These are phyloP conservation scores for Globisporangium parvum DNA, from an alignment of 352 stramenopile genomes.

Conservation along the genomic window DNA sequence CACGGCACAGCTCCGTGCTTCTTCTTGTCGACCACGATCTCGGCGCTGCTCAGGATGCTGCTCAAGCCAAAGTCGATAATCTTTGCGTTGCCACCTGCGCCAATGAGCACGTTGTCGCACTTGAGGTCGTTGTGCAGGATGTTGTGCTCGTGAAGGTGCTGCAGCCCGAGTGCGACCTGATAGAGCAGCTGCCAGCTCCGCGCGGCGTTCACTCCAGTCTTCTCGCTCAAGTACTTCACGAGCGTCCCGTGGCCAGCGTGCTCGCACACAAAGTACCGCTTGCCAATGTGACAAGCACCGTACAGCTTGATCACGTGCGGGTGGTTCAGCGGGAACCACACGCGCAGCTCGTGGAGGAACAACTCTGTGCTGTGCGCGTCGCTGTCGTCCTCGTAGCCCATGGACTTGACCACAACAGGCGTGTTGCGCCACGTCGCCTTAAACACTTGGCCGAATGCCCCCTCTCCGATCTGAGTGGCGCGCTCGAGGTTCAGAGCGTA, in stretches of 20 bases:
- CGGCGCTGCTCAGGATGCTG: background rate
- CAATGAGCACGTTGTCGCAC: constrained; percentile 8
- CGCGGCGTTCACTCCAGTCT: no score
- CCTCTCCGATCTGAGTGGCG: background rate
- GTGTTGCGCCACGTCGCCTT: constrained; percentile 1
- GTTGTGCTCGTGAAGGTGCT: background rate
- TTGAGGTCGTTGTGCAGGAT: constrained; percentile 6
- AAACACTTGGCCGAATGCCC: background rate
- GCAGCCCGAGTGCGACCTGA: background rate
- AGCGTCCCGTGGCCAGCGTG: background rate
- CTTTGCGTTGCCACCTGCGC: background rate
- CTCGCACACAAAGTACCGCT: constrained; percentile 4
- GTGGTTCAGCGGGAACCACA: constrained; percentile 4
- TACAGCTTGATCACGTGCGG: constrained; percentile 4
- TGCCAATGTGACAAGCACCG: background rate
- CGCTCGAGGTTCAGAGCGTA: background rate
- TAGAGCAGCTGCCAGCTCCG: background rate
- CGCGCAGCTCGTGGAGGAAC: background rate
- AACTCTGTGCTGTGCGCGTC: background rate
- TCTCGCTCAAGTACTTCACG: background rate
- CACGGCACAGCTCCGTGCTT: background rate
- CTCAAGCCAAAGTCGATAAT: constrained; percentile 3
- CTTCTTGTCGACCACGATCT: background rate
- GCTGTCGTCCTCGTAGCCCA: constrained; percentile 1
- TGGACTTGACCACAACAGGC: background rate